Evolutionary conservation across 345 rosid genomes (phyloP).

Genomic region (Euphorbia lathyris): DNA sequence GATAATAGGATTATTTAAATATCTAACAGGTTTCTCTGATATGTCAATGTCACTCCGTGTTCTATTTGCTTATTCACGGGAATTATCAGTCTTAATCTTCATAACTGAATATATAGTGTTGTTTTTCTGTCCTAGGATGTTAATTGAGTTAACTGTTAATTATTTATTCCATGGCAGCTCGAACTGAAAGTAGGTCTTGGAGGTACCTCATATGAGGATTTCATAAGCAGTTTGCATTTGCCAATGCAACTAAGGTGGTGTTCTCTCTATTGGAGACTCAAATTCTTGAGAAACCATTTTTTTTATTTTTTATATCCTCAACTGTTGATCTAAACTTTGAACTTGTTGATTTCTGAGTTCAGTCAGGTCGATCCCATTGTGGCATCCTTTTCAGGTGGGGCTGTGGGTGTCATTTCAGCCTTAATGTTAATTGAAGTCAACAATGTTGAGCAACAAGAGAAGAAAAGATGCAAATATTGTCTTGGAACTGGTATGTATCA

Average conservation of each 20-base stretch:
- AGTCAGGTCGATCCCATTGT: conserved; percentile 98
- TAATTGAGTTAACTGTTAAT: not conserved
- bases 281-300: conserved; percentile 9
- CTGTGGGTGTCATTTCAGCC: conserved; percentile 95
- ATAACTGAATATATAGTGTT: not conserved
- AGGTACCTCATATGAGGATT: conserved; percentile 95
- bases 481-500: conserved; percentile 67
- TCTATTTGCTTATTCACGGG: not conserved
- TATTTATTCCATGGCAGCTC: conserved; percentile 47
- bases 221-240: conserved; percentile 70
- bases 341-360: conserved; percentile 29
- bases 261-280: conserved; percentile 11
- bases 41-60: not conserved
- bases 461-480: conserved; percentile 94
- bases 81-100: not conserved
- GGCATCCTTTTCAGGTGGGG: conserved; percentile 96
- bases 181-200: conserved; percentile 87
- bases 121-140: not conserved
- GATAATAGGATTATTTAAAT: too few relatives aligned
- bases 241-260: conserved; percentile 87
- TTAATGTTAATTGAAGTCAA: conserved; percentile 89
- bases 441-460: conserved; percentile 89
- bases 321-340: conserved; percentile 4
- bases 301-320: conserved; percentile 5
- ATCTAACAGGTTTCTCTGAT: not conserved